phyloP scores from a whole-genome alignment of 2,329 filamentous ascomycete genomes.

The Coleophoma eucalyptorum region DNA sequence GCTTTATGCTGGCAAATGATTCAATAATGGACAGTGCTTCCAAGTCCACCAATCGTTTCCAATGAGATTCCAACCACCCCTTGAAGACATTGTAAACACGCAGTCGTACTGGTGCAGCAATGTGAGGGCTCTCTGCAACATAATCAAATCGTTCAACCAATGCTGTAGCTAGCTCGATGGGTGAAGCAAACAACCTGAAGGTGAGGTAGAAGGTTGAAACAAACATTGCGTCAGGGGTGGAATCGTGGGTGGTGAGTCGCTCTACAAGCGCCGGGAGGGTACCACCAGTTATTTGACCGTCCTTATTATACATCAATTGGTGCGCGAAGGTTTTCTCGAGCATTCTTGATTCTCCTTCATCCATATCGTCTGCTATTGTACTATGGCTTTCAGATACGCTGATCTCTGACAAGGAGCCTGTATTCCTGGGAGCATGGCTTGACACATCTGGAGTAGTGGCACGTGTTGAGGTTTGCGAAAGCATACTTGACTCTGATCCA shows the following conservation, averaged over 20 bases:
- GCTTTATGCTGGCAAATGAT: slow-evolving; percentile 72
- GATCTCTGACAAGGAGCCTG: slow-evolving; percentile 64
- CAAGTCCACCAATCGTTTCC: slow-evolving; percentile 78
- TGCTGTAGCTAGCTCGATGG: slow-evolving; percentile 71
- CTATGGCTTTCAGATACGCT: slow-evolving; percentile 62
- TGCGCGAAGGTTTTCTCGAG: slow-evolving; percentile 90
- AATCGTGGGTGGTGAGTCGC: slow-evolving; percentile 86
- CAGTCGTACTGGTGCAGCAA: slow-evolving; percentile 77
- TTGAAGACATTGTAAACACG: slow-evolving; percentile 97
- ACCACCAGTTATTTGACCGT: slow-evolving; percentile 90
- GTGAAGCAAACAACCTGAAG: slow-evolving; percentile 88
- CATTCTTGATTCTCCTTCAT: slow-evolving; percentile 79
- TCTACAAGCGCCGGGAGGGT: slow-evolving; percentile 91
- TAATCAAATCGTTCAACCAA: slow-evolving; percentile 94
- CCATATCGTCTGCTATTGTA: slow-evolving; percentile 66
- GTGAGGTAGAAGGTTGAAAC: slow-evolving; percentile 95
- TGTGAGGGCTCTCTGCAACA: slow-evolving; percentile 70
- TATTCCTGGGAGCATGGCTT: slow-evolving; percentile 29
- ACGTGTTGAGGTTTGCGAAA: slow-evolving; percentile 80
- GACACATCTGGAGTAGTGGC: slow-evolving; percentile 77
- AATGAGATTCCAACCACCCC: slow-evolving; percentile 94
- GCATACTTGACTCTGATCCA: slow-evolving; percentile 74
- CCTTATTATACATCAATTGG: slow-evolving; percentile 89
- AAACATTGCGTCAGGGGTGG: slow-evolving; percentile 86
- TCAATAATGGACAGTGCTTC: slow-evolving; percentile 73